Conservation (phyloP, 179 eudicot species). For the Patellifolia procumbens region DNA sequence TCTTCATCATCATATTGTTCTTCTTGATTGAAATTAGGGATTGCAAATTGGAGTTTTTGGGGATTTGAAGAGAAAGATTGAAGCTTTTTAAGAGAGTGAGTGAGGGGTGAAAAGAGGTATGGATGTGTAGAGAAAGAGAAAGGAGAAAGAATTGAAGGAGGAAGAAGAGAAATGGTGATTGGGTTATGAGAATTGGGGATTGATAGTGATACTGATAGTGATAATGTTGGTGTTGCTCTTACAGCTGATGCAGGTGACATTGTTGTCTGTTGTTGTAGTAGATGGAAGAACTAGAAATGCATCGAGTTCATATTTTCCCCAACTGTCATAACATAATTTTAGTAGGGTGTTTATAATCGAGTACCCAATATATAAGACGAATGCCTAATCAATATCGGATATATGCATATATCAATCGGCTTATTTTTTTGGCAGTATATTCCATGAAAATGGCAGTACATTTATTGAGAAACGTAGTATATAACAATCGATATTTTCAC, state of each 20-base stretch:
- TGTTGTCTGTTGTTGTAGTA: background rate
- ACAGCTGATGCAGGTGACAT: slow-evolving; percentile 9
- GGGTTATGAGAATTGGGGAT: background rate
- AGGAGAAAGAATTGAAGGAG: slow-evolving; percentile 2
- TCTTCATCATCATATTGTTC: slow-evolving; percentile 35
- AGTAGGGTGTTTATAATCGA: too few relatives aligned
- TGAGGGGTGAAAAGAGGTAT: slow-evolving; percentile 5
- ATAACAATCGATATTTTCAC: too few relatives aligned
- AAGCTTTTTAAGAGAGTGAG: slow-evolving; percentile 16
- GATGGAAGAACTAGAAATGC: background rate
- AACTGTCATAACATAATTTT: too few relatives aligned
- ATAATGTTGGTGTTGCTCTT: slow-evolving; percentile 2
- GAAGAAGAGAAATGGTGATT: background rate
- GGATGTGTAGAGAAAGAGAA: slow-evolving; percentile 16
- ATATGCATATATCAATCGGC: too few relatives aligned
- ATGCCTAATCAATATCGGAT: too few relatives aligned
- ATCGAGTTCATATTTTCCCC: background rate
- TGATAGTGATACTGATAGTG: too few relatives aligned
- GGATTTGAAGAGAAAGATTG: slow-evolving; percentile 17
- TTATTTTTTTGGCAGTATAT: too few relatives aligned
- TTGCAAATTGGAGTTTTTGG: slow-evolving; percentile 4
- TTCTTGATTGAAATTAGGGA: background rate
- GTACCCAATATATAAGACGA: too few relatives aligned
- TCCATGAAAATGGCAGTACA: too few relatives aligned
- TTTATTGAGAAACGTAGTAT: too few relatives aligned